Base-by-base conservation (phyloP, 2,329 filamentous ascomycete genomes). In the Trichoderma sp. region DNA sequence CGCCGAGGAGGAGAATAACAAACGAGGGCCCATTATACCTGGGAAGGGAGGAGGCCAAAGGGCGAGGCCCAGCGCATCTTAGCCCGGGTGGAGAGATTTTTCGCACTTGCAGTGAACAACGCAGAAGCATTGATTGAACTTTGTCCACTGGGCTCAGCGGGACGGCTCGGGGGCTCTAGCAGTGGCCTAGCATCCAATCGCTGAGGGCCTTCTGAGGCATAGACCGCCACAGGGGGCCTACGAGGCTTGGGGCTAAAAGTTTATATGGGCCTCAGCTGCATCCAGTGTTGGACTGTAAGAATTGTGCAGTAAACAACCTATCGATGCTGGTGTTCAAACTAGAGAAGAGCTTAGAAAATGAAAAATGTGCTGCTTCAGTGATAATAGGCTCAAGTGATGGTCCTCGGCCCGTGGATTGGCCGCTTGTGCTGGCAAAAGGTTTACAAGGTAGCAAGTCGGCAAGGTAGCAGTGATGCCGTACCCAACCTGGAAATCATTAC, bases 91-190 rank as follows among this genome's bases (percentile, higher is more conserved):
- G 37, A 33, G 62, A 65, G 52, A 57, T 53, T 56, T 47, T 47
- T 5, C 19, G 40, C 40, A 43, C 40, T 8, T 57, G 53, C 62
- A 65, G 47, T 47, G 62, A 35, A 65, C 53, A 57, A 33, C 62
- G 31, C 62, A 49, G 62, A n/a, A 35, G 56, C 52, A 47, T 21
- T 55, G n/a, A 5, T 33, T 57, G 10, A 33, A 52, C 24, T 59
- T 37, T 68, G 55, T 68, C 57, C 19, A 40, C 19, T 60, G 37
- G 47, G 21, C 49, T 33, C 47, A 21, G 49, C 61, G 61, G 61
- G 61, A 64, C 61, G 61, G 61, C 61, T 53, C 61, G 61, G 47
- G 33, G 37, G 47, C 47, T 55, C 61, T 40, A 64, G 33, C 16
- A 49, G 21, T 24, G 58, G 16, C 47, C n/a, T 33, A 55, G 61